phyloP scores from a whole-genome alignment of 2,329 filamentous ascomycete species.

The Cladosporium sp. region DNA sequence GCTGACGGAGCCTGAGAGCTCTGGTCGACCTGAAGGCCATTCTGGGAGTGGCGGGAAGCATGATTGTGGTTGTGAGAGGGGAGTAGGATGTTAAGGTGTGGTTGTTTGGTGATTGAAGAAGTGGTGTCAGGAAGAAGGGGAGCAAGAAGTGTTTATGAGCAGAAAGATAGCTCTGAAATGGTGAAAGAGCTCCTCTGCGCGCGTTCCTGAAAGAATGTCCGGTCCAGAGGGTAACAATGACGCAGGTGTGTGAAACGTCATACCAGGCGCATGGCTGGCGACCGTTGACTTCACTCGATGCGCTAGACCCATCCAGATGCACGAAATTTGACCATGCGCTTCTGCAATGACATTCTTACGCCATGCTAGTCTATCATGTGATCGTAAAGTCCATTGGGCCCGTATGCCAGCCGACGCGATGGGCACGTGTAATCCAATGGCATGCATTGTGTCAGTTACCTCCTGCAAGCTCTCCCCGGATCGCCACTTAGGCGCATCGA shows the following conservation, averaged over 20 bases:
- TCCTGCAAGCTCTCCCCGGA: not conserved
- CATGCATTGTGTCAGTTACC: no score
- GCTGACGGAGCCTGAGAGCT: conserved; percentile 10
- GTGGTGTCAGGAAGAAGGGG: not conserved
- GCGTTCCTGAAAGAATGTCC: not conserved
- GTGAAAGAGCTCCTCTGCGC: not conserved
- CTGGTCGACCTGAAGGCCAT: conserved; percentile 7
- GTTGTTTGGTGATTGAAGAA: not conserved
- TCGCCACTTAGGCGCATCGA: not conserved
- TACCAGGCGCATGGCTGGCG: not conserved
- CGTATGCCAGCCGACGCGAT: not conserved
- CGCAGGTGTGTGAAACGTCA: not conserved
- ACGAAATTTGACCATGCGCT: not conserved
- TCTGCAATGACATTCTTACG: not conserved
- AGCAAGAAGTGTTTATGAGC: not conserved
- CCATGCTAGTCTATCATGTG: not conserved
- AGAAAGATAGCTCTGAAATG: not conserved
- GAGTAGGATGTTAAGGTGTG: not conserved
- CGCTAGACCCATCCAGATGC: not conserved
- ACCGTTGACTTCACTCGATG: not conserved
- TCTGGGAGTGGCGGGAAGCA: conserved; percentile 12
- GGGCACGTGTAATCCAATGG: no score
- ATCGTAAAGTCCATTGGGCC: not conserved
- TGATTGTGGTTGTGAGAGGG: not conserved
- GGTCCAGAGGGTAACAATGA: not conserved